Percentiles rank a stretch among this genome's conserved stretches.
Evolutionary conservation across 176 grass and related monocot genomes (phyloP).

Genomic region (Oryza australiensis): DNA sequence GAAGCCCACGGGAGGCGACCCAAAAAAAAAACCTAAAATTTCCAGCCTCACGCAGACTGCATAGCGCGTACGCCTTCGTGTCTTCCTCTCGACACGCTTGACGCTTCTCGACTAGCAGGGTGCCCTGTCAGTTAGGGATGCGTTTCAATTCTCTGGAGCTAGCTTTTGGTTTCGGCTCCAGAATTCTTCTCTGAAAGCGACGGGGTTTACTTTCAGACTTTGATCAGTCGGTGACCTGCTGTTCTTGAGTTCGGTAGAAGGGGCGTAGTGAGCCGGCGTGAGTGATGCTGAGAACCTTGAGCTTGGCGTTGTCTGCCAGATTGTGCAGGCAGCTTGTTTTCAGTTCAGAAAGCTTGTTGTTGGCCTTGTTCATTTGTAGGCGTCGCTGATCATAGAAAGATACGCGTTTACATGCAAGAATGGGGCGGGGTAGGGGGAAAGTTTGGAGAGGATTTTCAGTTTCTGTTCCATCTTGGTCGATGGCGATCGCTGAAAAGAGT

Average conservation of each 20-base stretch:
- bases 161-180: background rate
- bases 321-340: conserved; percentile 20
- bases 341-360: conserved; percentile 22
- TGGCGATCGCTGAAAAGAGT: background rate
- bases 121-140: background rate
- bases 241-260: background rate
- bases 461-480: background rate
- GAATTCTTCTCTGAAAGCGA: conserved; percentile 2
- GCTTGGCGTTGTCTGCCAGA: background rate
- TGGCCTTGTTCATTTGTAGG: conserved; percentile 9
- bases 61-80: background rate
- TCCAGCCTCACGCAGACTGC: background rate
- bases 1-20: too few relatives aligned
- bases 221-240: background rate
- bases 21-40: background rate
- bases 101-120: background rate
- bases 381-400: background rate
- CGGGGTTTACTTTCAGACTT: background rate
- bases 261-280: background rate
- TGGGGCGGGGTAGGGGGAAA: background rate
- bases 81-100: background rate
- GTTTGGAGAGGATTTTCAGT: conserved; percentile 21
- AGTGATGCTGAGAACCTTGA: background rate
- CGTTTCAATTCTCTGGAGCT: background rate
- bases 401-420: conserved; percentile 20